Evolutionary conservation across 1,284 basidiomycete species (phyloP).

Genomic region (Chalciporus sp.): DNA sequence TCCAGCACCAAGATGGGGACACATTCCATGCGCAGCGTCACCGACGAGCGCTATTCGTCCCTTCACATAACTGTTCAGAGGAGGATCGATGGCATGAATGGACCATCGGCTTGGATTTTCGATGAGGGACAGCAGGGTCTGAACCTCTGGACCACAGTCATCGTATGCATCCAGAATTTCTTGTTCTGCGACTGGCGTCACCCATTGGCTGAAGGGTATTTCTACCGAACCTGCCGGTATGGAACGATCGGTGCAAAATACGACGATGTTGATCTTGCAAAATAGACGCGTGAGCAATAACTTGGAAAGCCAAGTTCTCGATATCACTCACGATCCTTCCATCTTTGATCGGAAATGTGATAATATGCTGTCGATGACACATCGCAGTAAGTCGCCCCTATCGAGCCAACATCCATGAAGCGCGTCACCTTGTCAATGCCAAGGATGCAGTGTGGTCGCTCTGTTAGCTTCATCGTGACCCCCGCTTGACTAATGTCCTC

Average conservation of each 20-base stretch:
- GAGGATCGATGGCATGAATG: constrained; percentile 55
- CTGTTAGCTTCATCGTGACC: constrained; percentile 41
- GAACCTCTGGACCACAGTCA: constrained; percentile 53
- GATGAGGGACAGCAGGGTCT: constrained; percentile 47
- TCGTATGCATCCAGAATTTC: constrained; percentile 49
- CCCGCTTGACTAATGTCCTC: constrained; percentile 42
- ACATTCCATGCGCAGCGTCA: constrained; percentile 64
- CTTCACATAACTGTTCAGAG: constrained; percentile 48
- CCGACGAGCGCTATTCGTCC: constrained; percentile 56
- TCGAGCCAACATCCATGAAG: neutral
- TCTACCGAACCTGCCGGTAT: constrained; percentile 40
- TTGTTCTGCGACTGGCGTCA: constrained; percentile 42
- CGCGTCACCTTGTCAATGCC: constrained; percentile 44
- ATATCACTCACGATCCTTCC: constrained; percentile 38
- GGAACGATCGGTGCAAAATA: constrained; percentile 47
- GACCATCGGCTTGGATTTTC: constrained; percentile 59
- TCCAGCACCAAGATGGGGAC: constrained; percentile 63
- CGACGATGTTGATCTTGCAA: constrained; percentile 54
- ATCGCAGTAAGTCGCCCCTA: neutral
- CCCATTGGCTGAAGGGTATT: constrained; percentile 47
- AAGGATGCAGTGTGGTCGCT: constrained; percentile 42
- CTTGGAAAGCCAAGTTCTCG: neutral
- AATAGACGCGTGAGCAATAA: neutral
- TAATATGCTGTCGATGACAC: constrained; percentile 47
- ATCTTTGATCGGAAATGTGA: constrained; percentile 56